These are phyloP conservation scores for Chaetomium olivaceum DNA, from an alignment of 2,329 filamentous ascomycete species.

Conservation along the genomic window DNA sequence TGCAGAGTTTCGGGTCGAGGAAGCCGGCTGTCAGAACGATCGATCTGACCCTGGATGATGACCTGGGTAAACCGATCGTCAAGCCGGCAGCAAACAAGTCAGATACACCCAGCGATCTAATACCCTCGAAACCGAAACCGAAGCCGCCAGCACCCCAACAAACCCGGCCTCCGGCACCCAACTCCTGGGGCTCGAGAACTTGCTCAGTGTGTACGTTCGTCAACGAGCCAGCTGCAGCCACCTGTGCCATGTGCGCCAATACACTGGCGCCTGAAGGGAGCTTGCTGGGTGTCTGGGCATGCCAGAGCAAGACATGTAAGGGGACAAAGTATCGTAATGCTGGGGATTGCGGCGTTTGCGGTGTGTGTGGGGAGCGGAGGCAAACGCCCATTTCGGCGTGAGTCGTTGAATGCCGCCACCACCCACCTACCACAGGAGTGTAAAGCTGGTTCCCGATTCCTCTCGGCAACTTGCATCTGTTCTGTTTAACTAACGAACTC, in stretches of 20 bases:
- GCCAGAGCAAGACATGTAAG: constrained; percentile 56
- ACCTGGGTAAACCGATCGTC: neutral
- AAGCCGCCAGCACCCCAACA: neutral
- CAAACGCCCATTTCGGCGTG: neutral
- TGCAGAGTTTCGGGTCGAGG: constrained; percentile 48
- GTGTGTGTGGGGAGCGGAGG: constrained; percentile 50
- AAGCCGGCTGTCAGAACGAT: constrained; percentile 15
- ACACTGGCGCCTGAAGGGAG: constrained; percentile 61
- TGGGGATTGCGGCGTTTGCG: constrained; percentile 68
- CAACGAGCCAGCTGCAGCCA: constrained; percentile 57
- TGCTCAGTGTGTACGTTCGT: constrained; percentile 69
- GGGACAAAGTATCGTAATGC: constrained; percentile 65
- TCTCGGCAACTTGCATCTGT: neutral
- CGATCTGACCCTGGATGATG: neutral
- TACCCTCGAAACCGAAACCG: neutral
- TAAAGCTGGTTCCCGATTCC: neutral
- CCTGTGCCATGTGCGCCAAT: constrained; percentile 69
- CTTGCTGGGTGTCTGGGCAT: constrained; percentile 64
- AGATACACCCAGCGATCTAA: neutral
- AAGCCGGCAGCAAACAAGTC: neutral
- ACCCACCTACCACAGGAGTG: neutral
- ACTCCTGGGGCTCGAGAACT: constrained; percentile 4
- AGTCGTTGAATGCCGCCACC: neutral
- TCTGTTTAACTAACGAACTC: neutral
- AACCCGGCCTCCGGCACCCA: constrained; percentile 2